Evolutionary conservation across 2,329 filamentous ascomycete genomes (phyloP), one percentile per base, ranked within the genome.

Genomic region (Venturia aucupariae): DNA sequence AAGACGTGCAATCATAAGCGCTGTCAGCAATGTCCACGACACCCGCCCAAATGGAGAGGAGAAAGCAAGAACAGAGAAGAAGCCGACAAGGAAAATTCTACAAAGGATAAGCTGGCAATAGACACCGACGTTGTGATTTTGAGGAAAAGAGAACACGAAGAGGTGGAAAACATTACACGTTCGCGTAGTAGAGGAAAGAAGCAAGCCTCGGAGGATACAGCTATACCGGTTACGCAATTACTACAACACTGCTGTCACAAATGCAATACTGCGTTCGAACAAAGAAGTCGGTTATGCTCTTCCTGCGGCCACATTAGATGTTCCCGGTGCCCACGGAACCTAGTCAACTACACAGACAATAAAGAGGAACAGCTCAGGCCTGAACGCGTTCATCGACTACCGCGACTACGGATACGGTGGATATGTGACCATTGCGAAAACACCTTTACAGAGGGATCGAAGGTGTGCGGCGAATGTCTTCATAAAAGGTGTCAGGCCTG

Each of bases 281-380:
- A 46, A n/a, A 62, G 22, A 44, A 32, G 42, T 41, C 62, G 51
- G 42, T 24, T 42, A 3, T 64, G 62, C 38, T 24, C 27, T 4
- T 35, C 30, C 17, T 64, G 62, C 24, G 62, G 62, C 32, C 62
- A 64, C n/a, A 27, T 41, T 2, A 55, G 51, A 32, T 64, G 62
- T 60, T 27, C 46, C 15, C 17, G 32, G 22, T 64, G 62, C 42
- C 62, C 62, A 17, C 30, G 62, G 48, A 41, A 35, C 15, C 62
- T 60, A 46, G 39, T 15, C 19, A 27, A 60, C 35, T 27, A 42
- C 24, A 44, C 24, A 24, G 59, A 38, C 17, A 17, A 39, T 8
- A 27, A 22, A 60, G 59, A 60, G 41, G 27, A 24, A 15, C 32
- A 10, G 5, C n/a, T 46, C 19, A 62, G 44, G 42, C 32, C 61